A percentile compares a stretch with the other conserved stretches of the same genome.
These are phyloP conservation scores for Podaxis carcinomalis DNA, from an alignment of 768 basidiomycete genomes.

Conservation along the genomic window DNA sequence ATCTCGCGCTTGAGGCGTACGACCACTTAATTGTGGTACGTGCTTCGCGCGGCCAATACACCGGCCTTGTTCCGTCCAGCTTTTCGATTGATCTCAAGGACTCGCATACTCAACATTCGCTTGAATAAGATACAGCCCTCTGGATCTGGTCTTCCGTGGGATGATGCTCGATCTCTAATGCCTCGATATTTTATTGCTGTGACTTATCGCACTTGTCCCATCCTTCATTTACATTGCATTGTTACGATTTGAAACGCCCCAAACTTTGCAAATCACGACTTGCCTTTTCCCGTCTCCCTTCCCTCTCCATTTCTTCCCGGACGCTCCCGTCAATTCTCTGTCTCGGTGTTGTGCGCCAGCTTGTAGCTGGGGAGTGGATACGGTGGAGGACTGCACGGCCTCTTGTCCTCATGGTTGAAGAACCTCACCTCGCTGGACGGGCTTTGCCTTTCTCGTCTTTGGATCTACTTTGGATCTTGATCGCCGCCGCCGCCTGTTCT, in stretches of 20 bases:
- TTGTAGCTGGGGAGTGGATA: background rate
- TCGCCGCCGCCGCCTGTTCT: constrained; percentile 1
- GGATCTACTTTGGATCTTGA: background rate
- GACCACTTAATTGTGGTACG: constrained; percentile 83
- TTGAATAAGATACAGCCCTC: constrained; percentile 14
- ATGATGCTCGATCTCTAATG: constrained; percentile 24
- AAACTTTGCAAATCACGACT: constrained; percentile 19
- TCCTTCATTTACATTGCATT: constrained; percentile 15
- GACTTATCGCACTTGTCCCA: constrained; percentile 26
- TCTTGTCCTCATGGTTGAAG: background rate
- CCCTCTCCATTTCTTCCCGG: constrained; percentile 8
- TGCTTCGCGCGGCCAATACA: constrained; percentile 78
- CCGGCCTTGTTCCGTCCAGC: constrained; percentile 47
- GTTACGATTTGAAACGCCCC: constrained; percentile 24
- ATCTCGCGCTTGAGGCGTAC: constrained; percentile 61
- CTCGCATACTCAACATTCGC: constrained; percentile 16
- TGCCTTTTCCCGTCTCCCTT: constrained; percentile 11
- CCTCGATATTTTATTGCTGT: constrained; percentile 33
- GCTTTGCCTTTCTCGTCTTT: background rate
- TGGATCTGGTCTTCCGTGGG: constrained; percentile 17
- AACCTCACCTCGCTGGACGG: background rate
- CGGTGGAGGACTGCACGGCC: background rate
- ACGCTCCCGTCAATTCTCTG: constrained; percentile 5
- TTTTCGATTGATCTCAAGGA: constrained; percentile 23
- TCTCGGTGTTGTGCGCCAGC: constrained; percentile 5